Evolutionary conservation across 2,329 filamentous ascomycete genomes (phyloP), one percentile per base, ranked within the genome.

Genomic region (Nemania bipapillata): DNA sequence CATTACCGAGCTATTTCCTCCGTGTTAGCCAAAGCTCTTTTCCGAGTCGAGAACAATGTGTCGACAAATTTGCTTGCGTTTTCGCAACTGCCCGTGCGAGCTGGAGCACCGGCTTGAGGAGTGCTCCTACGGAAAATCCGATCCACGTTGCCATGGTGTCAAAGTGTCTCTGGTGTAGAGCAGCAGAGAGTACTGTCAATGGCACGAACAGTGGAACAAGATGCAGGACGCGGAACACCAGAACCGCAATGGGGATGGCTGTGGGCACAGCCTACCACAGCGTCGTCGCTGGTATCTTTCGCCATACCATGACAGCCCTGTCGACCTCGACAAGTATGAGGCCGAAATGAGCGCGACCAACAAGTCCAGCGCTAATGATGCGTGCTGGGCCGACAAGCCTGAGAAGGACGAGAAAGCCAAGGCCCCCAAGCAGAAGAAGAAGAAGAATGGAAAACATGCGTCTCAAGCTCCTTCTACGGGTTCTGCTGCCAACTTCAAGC

Each of bases 1-100:
- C 12, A 11, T 3, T 22, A 22, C 6, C 40, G 9, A 15, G 2
- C 22, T 22, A 17, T 22, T 3, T 3, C 15, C 1, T 15, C 20
- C 6, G n/a, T 4, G 35, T 24, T 12, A 17, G 6, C 8, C 12
- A 26, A 40, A 8, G 20, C 22, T 9, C 20, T 32, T 5, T n/a
- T 28, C 11, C 24, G 3, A 26, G 2, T n/a, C 7, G 2, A 57
- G 15, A 45, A 58, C 60, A 8, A 76, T 77, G 75, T 77, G 74
- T 32, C 65, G 50, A 8, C 74, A 73, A 40, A 54, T 62, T 15
- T 77, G 75, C 62, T 60, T 70, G 11, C 47, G 68, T 24, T 77
- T 73, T 58, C 40, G 28, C 6, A 37, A 59, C 52, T 77, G 75
- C 58, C 70, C 73, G 15, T 77, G 75, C 62, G 56, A 77, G n/a